These are phyloP conservation scores for Microbotryum intermedium DNA, from an alignment of 1,284 basidiomycete genomes.

Conservation along the genomic window DNA sequence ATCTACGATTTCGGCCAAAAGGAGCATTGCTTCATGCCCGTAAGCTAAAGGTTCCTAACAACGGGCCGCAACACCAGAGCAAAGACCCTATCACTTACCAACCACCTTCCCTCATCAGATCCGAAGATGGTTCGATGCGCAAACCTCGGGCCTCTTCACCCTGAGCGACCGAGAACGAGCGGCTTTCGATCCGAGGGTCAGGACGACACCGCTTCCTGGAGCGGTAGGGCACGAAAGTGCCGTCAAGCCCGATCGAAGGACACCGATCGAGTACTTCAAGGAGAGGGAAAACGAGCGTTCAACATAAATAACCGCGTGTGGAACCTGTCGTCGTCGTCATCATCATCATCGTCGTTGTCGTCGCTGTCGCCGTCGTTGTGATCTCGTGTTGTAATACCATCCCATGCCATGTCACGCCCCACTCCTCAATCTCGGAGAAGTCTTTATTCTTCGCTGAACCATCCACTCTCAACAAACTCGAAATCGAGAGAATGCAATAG, in stretches of 20 bases:
- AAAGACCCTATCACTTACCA: background rate
- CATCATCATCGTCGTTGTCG: no score
- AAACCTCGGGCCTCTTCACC: conserved; percentile 28
- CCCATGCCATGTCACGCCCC: no score
- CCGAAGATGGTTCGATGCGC: conserved; percentile 27
- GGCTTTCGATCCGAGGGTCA: background rate
- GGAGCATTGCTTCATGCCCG: conserved; percentile 33
- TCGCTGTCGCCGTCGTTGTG: no score
- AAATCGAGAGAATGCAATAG: no score
- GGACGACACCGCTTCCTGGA: no score
- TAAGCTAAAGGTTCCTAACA: background rate
- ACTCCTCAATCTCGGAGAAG: no score
- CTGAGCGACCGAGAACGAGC: conserved; percentile 22
- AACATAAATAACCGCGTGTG: no score
- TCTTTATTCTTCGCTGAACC: no score
- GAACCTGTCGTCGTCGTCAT: no score
- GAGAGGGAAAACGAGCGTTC: conserved; percentile 5
- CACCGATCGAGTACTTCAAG: conserved; percentile 26
- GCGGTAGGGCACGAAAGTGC: background rate
- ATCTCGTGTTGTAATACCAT: no score
- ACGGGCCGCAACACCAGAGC: background rate
- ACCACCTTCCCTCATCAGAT: conserved; percentile 7
- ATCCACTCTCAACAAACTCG: no score
- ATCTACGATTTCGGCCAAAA: conserved; percentile 30
- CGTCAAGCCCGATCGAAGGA: conserved; percentile 6